These are phyloP conservation scores for Colletotrichum tropicicola DNA, from an alignment of 2,329 filamentous ascomycete genomes.

Conservation along the genomic window DNA sequence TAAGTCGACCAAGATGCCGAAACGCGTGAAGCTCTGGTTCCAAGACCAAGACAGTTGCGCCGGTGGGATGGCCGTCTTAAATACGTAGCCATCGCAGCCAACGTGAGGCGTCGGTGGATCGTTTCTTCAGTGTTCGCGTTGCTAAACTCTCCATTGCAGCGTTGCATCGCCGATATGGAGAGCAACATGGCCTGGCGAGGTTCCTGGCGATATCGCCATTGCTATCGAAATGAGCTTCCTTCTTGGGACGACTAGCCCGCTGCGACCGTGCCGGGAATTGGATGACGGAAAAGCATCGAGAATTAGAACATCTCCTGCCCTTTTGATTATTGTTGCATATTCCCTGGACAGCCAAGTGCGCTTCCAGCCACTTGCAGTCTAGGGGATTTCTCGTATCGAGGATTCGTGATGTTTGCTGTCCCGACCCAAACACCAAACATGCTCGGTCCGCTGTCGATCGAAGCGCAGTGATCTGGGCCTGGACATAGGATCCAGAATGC, in stretches of 20 bases:
- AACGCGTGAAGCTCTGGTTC: not conserved
- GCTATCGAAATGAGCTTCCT: conserved; percentile 19
- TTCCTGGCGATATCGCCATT: conserved; percentile 22
- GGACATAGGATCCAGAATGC: not conserved
- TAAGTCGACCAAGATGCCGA: not conserved
- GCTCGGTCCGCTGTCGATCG: not conserved
- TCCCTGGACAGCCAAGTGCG: too few relatives aligned
- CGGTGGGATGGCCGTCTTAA: not conserved
- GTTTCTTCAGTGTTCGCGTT: not conserved
- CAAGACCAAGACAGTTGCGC: not conserved
- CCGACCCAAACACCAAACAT: not conserved
- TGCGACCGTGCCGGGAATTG: not conserved
- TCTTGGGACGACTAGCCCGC: conserved; percentile 11
- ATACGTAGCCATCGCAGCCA: not conserved
- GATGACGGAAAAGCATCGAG: not conserved
- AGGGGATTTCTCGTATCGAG: not conserved
- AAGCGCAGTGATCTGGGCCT: too few relatives aligned
- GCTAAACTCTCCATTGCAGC: not conserved
- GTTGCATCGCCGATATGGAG: conserved; percentile 25
- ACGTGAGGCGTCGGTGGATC: fast-evolving
- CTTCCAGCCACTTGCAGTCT: not conserved
- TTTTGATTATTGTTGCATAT: not conserved
- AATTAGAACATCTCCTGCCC: not conserved
- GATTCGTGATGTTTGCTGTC: not conserved
- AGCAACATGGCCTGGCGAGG: not conserved